Evolutionary conservation across 1,284 basidiomycete genomes (phyloP).

Genomic region (Melampsora americana): DNA sequence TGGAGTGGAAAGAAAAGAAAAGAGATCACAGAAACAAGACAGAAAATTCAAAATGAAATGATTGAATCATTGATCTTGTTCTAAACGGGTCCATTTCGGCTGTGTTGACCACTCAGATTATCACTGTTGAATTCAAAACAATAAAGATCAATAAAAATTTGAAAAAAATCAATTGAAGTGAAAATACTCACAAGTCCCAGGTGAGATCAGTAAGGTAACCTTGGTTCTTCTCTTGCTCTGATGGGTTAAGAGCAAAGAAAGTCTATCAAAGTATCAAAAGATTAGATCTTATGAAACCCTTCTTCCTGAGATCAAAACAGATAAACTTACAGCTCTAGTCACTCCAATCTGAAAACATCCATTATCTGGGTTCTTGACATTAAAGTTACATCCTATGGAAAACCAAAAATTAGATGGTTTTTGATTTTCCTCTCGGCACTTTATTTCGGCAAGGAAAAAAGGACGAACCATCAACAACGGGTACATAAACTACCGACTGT

Average conservation of each 20-base stretch:
- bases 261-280: not conserved
- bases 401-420: not conserved
- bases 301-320: not conserved
- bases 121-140: constrained; percentile 5
- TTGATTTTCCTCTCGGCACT: not conserved
- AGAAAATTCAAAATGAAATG: too few relatives aligned
- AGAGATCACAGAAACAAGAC: too few relatives aligned
- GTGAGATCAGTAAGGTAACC: not conserved
- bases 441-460: not conserved
- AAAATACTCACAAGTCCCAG: constrained; percentile 14
- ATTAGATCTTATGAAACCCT: not conserved
- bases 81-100: constrained; percentile 1
- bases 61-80: too few relatives aligned
- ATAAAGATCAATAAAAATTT: not conserved
- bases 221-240: not conserved
- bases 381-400: not conserved
- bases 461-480: not conserved
- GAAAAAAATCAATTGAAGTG: not conserved
- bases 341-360: not conserved
- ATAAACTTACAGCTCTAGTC: not conserved
- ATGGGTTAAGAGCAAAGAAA: not conserved
- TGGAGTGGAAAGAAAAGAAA: too few relatives aligned
- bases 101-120: not conserved
- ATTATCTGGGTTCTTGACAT: not conserved
- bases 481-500: not conserved